These are phyloP conservation scores for Erodium texanum DNA, from an alignment of 441 rosid species.

Conservation along the genomic window DNA sequence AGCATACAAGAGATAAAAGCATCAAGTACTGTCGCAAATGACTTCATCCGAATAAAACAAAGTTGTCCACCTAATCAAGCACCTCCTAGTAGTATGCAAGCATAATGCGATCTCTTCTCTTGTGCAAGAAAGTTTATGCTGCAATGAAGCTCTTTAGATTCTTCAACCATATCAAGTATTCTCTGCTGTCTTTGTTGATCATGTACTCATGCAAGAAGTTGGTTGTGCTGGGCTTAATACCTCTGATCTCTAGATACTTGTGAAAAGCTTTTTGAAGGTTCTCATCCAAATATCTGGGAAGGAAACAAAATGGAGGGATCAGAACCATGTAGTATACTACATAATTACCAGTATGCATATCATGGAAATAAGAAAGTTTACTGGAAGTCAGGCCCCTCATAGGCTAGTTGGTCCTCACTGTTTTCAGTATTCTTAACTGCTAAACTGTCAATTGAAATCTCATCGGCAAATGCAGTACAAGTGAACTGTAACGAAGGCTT, in stretches of 20 bases:
- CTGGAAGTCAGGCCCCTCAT: not conserved
- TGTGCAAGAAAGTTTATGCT: too few species aligned
- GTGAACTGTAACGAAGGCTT: conserved; percentile 52
- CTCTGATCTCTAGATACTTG: conserved; percentile 23
- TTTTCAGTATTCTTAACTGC: conserved; percentile 40
- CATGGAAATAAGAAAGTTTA: not conserved
- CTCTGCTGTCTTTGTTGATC: conserved; percentile 24
- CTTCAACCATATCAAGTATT: conserved; percentile 20
- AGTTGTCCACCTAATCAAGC: too few species aligned
- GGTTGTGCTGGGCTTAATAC: conserved; percentile 26
- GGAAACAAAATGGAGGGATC: not conserved
- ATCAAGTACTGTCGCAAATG: too few species aligned
- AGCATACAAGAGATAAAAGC: too few species aligned
- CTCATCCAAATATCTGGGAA: conserved; percentile 16
- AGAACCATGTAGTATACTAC: too few species aligned
- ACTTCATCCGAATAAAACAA: too few species aligned
- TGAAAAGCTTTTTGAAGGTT: conserved; percentile 26
- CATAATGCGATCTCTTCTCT: too few species aligned
- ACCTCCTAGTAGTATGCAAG: too few species aligned
- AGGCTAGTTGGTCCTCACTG: not conserved
- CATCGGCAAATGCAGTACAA: conserved; percentile 65
- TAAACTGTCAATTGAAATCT: conserved; percentile 51
- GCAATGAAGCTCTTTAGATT: conserved; percentile 16
- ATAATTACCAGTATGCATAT: too few species aligned
- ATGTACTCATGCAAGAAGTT: conserved; percentile 24